Evolutionary conservation across 1,284 basidiomycete genomes (phyloP).

Genomic region (Cryptococcus sp.): DNA sequence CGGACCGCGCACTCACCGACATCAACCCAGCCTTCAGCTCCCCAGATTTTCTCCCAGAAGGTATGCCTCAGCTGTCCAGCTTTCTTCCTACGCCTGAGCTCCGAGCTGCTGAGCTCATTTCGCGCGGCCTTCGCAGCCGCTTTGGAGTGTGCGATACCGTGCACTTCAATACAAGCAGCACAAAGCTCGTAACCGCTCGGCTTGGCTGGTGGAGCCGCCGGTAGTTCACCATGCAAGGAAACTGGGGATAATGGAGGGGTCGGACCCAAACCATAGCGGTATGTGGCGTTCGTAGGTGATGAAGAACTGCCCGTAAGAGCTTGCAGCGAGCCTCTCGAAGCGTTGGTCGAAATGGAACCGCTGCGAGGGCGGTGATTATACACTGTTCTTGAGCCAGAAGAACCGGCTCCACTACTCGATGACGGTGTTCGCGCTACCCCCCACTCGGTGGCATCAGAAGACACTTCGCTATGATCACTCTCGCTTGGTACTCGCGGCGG

Average conservation of each 20-base stretch:
- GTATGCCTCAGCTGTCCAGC: slow-evolving; percentile 71
- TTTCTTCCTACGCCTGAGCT: slow-evolving; percentile 52
- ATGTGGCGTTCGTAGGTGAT: slow-evolving; percentile 18
- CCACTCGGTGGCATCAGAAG: slow-evolving; percentile 31
- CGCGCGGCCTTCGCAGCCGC: slow-evolving; percentile 29
- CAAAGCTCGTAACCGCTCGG: slow-evolving; percentile 78
- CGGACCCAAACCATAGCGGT: slow-evolving; percentile 6
- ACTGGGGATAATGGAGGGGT: slow-evolving; percentile 19
- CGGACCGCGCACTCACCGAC: slow-evolving; percentile 63
- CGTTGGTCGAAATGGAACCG: slow-evolving; percentile 27
- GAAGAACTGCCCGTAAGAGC: slow-evolving; percentile 21
- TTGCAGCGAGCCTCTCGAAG: slow-evolving; percentile 17
- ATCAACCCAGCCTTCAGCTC: slow-evolving; percentile 74
- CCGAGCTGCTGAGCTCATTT: slow-evolving; percentile 48
- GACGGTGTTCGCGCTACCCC: slow-evolving; percentile 6
- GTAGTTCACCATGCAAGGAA: slow-evolving; percentile 1
- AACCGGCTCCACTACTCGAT: slow-evolving; percentile 2
- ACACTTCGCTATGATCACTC: slow-evolving; percentile 14
- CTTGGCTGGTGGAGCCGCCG: background rate
- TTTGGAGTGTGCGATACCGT: slow-evolving; percentile 71
- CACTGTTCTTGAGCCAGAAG: slow-evolving; percentile 25
- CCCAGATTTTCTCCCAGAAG: slow-evolving; percentile 82
- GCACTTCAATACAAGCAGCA: slow-evolving; percentile 69
- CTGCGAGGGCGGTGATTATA: slow-evolving; percentile 26
- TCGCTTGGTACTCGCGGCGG: slow-evolving; percentile 16